A percentile compares a stretch with the other conserved stretches of the same genome.
phyloP scores from a whole-genome alignment of 2,329 filamentous ascomycete species.

The Aspergillus amoenus region DNA sequence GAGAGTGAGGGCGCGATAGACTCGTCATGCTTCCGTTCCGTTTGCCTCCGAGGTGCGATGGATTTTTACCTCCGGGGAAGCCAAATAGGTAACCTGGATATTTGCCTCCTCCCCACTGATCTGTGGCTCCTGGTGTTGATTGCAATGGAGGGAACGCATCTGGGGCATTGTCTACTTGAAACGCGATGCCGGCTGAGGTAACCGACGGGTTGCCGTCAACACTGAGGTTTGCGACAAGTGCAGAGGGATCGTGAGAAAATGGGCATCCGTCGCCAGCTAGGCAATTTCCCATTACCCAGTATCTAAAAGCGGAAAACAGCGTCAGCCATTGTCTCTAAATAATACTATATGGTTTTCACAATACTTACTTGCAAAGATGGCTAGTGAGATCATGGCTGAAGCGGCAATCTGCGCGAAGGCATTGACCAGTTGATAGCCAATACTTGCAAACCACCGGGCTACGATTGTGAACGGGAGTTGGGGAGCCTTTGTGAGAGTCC shows the following conservation, averaged over 20 bases:
- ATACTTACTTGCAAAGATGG: slow-evolving; percentile 95
- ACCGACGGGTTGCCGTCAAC: slow-evolving; percentile 52
- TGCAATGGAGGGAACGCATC: slow-evolving; percentile 80
- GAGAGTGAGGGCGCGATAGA: slow-evolving; percentile 69
- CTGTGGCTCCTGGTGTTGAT: slow-evolving; percentile 57
- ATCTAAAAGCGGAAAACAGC: slow-evolving; percentile 53
- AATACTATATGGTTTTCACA: not conserved
- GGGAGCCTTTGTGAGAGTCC: slow-evolving; percentile 68
- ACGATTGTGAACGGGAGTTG: slow-evolving; percentile 73
- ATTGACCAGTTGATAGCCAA: slow-evolving; percentile 92
- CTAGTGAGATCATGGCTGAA: slow-evolving; percentile 96
- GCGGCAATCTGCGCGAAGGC: slow-evolving; percentile 89
- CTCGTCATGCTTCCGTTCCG: slow-evolving; percentile 52
- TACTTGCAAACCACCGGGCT: slow-evolving; percentile 95
- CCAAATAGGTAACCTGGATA: slow-evolving; percentile 45
- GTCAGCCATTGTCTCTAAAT: not conserved
- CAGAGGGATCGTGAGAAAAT: slow-evolving; percentile 92
- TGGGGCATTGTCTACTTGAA: slow-evolving; percentile 75
- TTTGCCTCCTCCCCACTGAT: slow-evolving; percentile 53
- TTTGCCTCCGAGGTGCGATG: slow-evolving; percentile 31
- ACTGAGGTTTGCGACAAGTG: slow-evolving; percentile 77
- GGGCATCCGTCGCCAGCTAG: slow-evolving; percentile 91
- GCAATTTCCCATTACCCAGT: slow-evolving; percentile 95
- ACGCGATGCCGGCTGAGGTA: slow-evolving; percentile 59
- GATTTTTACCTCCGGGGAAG: slow-evolving; percentile 48